Percentiles rank a stretch among this genome's conserved stretches.
phyloP scores from a whole-genome alignment of 2,329 filamentous ascomycete genomes.

The Trichoderma simmonsii region DNA sequence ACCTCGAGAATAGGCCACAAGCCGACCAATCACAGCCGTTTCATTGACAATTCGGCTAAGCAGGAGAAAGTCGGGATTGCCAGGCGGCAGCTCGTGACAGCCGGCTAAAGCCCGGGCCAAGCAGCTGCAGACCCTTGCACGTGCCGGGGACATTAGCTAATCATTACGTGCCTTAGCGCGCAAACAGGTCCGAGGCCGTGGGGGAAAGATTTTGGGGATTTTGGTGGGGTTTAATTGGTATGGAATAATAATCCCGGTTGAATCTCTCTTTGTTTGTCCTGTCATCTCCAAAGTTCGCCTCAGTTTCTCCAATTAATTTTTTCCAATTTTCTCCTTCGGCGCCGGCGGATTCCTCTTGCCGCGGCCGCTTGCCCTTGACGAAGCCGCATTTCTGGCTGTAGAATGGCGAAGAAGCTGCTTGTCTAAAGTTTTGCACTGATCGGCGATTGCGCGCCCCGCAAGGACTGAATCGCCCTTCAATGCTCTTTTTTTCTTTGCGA shows the following conservation, averaged over 20 bases:
- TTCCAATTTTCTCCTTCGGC: neutral
- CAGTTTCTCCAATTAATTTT: neutral
- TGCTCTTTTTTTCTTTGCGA: slow-evolving; percentile 7
- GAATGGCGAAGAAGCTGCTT: slow-evolving; percentile 5
- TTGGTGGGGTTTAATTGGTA: slow-evolving; percentile 3
- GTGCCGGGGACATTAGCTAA: neutral
- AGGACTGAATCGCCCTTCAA: slow-evolving; percentile 7
- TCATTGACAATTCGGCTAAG: slow-evolving; percentile 33
- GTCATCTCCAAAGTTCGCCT: neutral
- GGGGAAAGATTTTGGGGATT: neutral
- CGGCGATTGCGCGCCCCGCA: slow-evolving; percentile 12
- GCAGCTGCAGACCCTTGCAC: neutral
- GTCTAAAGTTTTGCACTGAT: slow-evolving; percentile 5
- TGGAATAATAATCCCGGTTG: neutral
- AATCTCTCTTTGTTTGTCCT: neutral
- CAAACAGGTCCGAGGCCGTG: neutral
- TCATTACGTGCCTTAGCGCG: slow-evolving; percentile 12
- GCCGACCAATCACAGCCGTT: slow-evolving; percentile 26
- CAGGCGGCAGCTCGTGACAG: neutral
- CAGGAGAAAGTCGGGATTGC: slow-evolving; percentile 29
- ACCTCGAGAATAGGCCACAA: slow-evolving; percentile 21
- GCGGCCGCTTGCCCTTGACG: neutral
- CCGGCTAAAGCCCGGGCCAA: neutral
- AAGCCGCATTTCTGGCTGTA: neutral
- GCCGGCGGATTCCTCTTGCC: neutral